These are phyloP conservation scores for Ilex asprella DNA, from an alignment of 257 asterid genomes.

Conservation along the genomic window DNA sequence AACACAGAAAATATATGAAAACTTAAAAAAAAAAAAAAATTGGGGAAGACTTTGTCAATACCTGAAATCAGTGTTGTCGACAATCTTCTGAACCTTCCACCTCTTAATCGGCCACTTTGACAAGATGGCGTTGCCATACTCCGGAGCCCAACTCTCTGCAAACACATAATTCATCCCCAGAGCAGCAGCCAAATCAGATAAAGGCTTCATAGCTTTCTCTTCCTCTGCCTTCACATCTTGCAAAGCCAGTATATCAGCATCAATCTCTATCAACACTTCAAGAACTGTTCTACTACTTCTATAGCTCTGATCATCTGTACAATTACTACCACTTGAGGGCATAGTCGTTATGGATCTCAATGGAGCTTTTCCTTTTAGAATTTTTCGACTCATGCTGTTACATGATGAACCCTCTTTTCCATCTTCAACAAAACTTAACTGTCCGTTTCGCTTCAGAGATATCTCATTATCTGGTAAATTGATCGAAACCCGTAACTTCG, in stretches of 20 bases:
- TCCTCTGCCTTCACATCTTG: constrained; percentile 98
- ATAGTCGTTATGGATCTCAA: constrained; percentile 31
- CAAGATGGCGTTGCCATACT: constrained; percentile 83
- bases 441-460: constrained; percentile 61
- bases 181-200: constrained; percentile 81
- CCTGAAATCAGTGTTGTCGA: constrained; percentile 90
- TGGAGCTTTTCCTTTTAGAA: constrained; percentile 47
- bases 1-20: background rate
- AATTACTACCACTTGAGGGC: constrained; percentile 10
- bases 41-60: background rate
- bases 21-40: background rate
- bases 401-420: constrained; percentile 15
- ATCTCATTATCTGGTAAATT: constrained; percentile 92
- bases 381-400: constrained; percentile 17
- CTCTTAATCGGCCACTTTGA: constrained; percentile 85
- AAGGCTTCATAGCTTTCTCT: constrained; percentile 80
- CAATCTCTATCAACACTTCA: constrained; percentile 67
- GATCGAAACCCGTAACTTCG: constrained; percentile 76
- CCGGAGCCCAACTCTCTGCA: constrained; percentile 99
- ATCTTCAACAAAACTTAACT: constrained; percentile 24
- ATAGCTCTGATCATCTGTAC: constrained; percentile 9
- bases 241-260: constrained; percentile 78
- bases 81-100: constrained; percentile 75
- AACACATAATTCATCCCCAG: constrained; percentile 87
- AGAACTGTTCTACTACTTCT: constrained; percentile 38